Conservation (phyloP, 441 rosid genomes). For the Heliophila coronopifolia region DNA sequence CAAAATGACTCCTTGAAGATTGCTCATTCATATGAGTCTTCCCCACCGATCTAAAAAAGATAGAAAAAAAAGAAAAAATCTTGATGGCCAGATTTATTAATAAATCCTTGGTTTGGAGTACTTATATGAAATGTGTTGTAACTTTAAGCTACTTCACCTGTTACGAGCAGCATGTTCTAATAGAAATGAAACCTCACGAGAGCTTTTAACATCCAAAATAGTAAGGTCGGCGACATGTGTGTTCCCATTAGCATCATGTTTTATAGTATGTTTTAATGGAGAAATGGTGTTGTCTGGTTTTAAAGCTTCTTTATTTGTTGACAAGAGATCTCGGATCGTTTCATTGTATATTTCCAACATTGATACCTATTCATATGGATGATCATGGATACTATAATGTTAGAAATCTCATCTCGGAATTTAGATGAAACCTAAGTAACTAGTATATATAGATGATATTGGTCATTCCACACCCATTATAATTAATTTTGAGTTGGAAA, state of each 20-base stretch:
- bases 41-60: slow-evolving; percentile 65
- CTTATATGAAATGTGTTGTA: too few relatives aligned
- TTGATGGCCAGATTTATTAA: slow-evolving; percentile 11
- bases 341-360: slow-evolving; percentile 97
- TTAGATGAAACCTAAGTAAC: too few relatives aligned
- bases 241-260: slow-evolving; percentile 77
- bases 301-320: slow-evolving; percentile 34
- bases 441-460: too few relatives aligned
- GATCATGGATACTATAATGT: too few relatives aligned
- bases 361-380: too few relatives aligned
- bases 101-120: too few relatives aligned
- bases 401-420: too few relatives aligned
- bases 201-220: slow-evolving; percentile 73
- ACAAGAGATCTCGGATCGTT: slow-evolving; percentile 71
- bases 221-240: slow-evolving; percentile 81
- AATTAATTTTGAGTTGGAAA: too few relatives aligned
- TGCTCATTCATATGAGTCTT: slow-evolving; percentile 95
- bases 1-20: slow-evolving; percentile 94
- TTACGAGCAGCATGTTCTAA: slow-evolving; percentile 80
- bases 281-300: slow-evolving; percentile 45
- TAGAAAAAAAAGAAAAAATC: background rate
- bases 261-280: slow-evolving; percentile 72
- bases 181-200: slow-evolving; percentile 65
- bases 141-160: too few relatives aligned
- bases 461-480: too few relatives aligned